phyloP scores from a whole-genome alignment of 768 basidiomycete genomes.

The Auricularia cornea region DNA sequence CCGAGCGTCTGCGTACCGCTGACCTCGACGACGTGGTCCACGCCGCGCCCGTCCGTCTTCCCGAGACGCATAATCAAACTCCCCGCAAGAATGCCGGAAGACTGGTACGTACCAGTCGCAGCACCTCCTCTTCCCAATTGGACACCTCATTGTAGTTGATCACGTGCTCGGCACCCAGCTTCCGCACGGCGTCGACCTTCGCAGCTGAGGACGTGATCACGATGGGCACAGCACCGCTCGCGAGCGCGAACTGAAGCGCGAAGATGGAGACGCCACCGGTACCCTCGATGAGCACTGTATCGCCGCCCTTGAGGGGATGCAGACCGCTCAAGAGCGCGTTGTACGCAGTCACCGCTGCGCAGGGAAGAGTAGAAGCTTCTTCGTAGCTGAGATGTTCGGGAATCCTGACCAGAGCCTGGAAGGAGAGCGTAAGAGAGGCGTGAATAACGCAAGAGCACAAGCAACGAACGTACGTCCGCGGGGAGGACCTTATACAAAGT shows the following conservation, averaged over 20 bases:
- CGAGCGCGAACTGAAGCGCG: slow-evolving; percentile 52
- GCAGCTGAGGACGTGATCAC: slow-evolving; percentile 59
- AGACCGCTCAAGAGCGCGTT: slow-evolving; percentile 42
- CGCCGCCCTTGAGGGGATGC: slow-evolving; percentile 46
- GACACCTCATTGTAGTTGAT: slow-evolving; percentile 56
- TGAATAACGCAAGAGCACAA: background rate
- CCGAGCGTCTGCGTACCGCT: slow-evolving; percentile 45
- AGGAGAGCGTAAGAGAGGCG: background rate
- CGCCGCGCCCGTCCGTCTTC: slow-evolving; percentile 23
- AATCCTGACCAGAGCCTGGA: slow-evolving; percentile 34
- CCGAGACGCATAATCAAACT: background rate
- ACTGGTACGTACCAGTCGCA: slow-evolving; percentile 35
- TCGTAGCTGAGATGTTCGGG: slow-evolving; percentile 52
- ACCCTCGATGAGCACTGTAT: slow-evolving; percentile 47
- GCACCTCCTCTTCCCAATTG: slow-evolving; percentile 50
- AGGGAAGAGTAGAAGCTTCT: slow-evolving; percentile 60
- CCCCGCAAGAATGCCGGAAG: no score
- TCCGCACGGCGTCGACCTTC: slow-evolving; percentile 45
- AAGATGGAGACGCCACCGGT: slow-evolving; percentile 53
- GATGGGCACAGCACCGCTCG: slow-evolving; percentile 56
- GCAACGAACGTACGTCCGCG: slow-evolving; percentile 26
- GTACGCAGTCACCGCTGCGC: slow-evolving; percentile 49
- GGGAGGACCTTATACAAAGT: slow-evolving; percentile 47
- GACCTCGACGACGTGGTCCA: slow-evolving; percentile 40
- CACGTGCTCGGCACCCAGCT: slow-evolving; percentile 43